Evolutionary conservation across 1,139 yeast species (phyloP), one percentile per base, ranked within the genome.

Genomic region (Yamadazyma friedrichii): DNA sequence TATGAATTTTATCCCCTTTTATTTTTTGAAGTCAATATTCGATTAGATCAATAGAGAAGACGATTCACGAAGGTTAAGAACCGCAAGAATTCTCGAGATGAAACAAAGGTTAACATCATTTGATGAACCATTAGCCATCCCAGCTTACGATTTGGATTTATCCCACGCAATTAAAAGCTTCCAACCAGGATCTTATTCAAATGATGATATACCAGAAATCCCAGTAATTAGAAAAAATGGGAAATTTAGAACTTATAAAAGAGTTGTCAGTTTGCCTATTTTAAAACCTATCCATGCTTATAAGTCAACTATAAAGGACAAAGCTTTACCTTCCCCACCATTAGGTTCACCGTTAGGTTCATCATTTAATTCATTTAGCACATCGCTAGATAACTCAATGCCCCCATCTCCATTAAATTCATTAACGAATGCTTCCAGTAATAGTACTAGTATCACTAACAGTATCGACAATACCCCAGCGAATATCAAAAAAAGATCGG

Each of bases 161-260:
- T 41, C 58, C 9, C 57, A 59, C 39, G 74, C 70, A 12, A 59
- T 64, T 4, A 55, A 54, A 13, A 49, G 63, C 5, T 65, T 57
- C 44, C 52, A 52, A 31, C 72, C 73, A 1, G 58, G 62, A 2
- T 49, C 48, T 9, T 54, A 51, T 42, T 44, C 56, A 4, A 28
- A 54, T 10, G 53, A 53, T 4, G 74, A 70, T 38, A 53, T 71
- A 10, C 74, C 74, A 2, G 50, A 50, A 1, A 42, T 66, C 11
- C 73, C 74, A 2, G 56, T 64, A 1, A 59, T 60, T 44, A 52
- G 52, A 36, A 49, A 49, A 16, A 49, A 46, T n/a, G 67, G 67
- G 1, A 49, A 44, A 32, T 43, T 64, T 32, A 51, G 50, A 38
- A 47, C 57, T 26, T 58, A 57, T 37, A 34, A 35, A 4, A 48